Evolutionary conservation across 192 early-diverging fungal genomes (phyloP).

Genomic region (Coemansia sp.): DNA sequence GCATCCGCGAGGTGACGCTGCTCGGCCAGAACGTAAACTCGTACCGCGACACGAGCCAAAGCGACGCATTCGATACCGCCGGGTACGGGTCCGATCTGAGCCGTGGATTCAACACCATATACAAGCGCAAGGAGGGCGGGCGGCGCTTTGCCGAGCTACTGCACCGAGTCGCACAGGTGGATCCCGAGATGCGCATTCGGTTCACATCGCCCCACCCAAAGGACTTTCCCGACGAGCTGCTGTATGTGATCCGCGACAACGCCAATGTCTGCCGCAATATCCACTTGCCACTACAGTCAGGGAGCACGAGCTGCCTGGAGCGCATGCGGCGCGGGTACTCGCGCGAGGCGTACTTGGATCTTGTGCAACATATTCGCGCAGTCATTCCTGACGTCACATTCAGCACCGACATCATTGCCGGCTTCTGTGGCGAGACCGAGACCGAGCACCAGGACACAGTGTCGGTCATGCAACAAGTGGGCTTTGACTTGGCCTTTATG

Average conservation of each 20-base stretch:
- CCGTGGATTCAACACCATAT: conserved; percentile 74
- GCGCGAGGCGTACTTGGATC: conserved; percentile 67
- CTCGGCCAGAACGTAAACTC: conserved; percentile 85
- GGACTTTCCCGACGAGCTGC: conserved; percentile 72
- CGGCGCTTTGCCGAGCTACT: conserved; percentile 73
- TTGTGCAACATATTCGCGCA: conserved; percentile 63
- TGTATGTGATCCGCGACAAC: conserved; percentile 66
- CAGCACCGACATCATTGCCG: conserved; percentile 74
- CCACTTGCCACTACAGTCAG: conserved; percentile 74
- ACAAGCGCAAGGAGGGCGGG: conserved; percentile 72
- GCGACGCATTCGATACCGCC: conserved; percentile 46
- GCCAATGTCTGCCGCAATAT: conserved; percentile 72
- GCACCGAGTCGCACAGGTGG: conserved; percentile 62
- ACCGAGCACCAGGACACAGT: conserved; percentile 69
- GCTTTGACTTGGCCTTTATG: conserved; percentile 77
- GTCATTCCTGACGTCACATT: conserved; percentile 71
- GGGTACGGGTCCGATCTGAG: conserved; percentile 53
- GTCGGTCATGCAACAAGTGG: conserved; percentile 62
- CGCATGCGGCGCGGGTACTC: conserved; percentile 77
- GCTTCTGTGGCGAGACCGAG: conserved; percentile 79
- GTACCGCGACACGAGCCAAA: conserved; percentile 67
- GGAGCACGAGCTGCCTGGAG: conserved; percentile 62
- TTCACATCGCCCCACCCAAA: conserved; percentile 82
- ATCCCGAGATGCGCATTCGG: conserved; percentile 76
- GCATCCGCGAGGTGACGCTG: conserved; percentile 65